Base-by-base conservation (phyloP, 345 rosid species). In the Populus davidiana region DNA sequence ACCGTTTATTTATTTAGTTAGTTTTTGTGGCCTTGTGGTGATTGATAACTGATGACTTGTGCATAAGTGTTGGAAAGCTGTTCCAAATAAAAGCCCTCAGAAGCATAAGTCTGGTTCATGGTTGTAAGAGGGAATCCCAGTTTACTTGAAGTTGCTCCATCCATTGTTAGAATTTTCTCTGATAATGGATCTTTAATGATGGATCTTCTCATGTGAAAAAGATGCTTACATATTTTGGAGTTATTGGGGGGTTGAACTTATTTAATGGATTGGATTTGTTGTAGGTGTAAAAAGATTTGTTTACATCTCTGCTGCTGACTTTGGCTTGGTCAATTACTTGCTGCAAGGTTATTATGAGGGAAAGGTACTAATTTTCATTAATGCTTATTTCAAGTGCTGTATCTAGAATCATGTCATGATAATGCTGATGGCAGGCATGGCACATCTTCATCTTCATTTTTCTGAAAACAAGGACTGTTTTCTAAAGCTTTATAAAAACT, bases 291-390 rank as follows among this genome's bases (percentile, higher is more conserved):
- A 91, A 85, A 87, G 94, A 87, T 93, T 90, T 82, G 91, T 91
- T 72, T 93, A 89, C 79, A 90, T 96, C 23, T 96, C 99, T 64
- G 97, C 98, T 71, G 98, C 99, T 74, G 95, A 91, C 84, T 92
- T 92, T 75, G 98, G 99, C 27, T 39, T 91, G 80, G 97, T 78
- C 61, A 96, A 94, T 77, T 89, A 90, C 87, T 59, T 96, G 38
- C 83, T 94, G 83, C 83, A 75, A 71, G 99, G 99, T 81, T 96
- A 92, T 82, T 93, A 89, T 18, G 99, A 93, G 83, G 99, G 97
- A 76, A 96, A 91, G 99, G 98, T 93, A 87, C 50, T 74, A 33
- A 16, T 33, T 25, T 8, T 70, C 25, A 1, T 35, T 50, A 41
- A 36, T 11, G 2, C 65, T 52, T 18, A 8, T 68, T 6, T 47